A percentile compares a stretch with the other conserved stretches of the same genome.
These are phyloP conservation scores for Sordariomycetes sp. DNA, from an alignment of 2,329 filamentous ascomycete genomes.

Conservation along the genomic window DNA sequence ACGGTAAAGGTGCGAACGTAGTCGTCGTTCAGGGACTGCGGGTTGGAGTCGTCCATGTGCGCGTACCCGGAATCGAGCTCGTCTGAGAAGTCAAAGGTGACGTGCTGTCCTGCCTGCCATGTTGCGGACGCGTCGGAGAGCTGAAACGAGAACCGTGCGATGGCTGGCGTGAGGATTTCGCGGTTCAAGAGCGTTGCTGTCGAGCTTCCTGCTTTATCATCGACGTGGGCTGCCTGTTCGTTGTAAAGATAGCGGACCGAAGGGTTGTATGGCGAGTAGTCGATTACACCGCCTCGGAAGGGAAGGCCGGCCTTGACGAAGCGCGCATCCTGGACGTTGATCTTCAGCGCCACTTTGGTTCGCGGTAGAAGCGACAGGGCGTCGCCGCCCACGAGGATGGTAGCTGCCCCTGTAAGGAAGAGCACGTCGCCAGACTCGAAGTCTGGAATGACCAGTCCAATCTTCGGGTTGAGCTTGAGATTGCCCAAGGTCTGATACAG, in stretches of 20 bases:
- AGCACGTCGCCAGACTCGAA: conserved; percentile 65
- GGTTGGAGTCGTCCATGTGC: conserved; percentile 79
- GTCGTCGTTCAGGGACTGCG: conserved; percentile 74
- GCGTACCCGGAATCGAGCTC: conserved; percentile 67
- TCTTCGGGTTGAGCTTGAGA: conserved; percentile 52
- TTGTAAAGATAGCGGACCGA: conserved; percentile 52
- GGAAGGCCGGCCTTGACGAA: conserved; percentile 58
- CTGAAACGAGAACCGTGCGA: conserved; percentile 53
- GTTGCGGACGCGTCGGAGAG: conserved; percentile 14
- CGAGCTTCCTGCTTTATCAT: neutral
- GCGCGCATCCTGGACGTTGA: conserved; percentile 51
- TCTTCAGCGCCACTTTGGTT: conserved; percentile 63
- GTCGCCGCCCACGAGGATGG: conserved; percentile 55
- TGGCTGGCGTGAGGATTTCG: conserved; percentile 52
- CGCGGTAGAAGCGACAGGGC: conserved; percentile 56
- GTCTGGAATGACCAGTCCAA: conserved; percentile 66
- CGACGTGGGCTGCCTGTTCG: conserved; percentile 32
- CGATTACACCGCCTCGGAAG: conserved; percentile 52
- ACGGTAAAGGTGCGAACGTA: conserved; percentile 78
- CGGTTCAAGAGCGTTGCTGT: conserved; percentile 50
- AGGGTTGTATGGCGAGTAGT: conserved; percentile 73
- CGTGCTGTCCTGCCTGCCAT: conserved; percentile 68
- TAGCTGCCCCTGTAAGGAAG: conserved; percentile 61
- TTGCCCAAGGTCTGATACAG: conserved; percentile 82
- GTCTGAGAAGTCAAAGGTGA: conserved; percentile 61